phyloP scores from a whole-genome alignment of 768 basidiomycete genomes.

The Hypholoma sublateritium region DNA sequence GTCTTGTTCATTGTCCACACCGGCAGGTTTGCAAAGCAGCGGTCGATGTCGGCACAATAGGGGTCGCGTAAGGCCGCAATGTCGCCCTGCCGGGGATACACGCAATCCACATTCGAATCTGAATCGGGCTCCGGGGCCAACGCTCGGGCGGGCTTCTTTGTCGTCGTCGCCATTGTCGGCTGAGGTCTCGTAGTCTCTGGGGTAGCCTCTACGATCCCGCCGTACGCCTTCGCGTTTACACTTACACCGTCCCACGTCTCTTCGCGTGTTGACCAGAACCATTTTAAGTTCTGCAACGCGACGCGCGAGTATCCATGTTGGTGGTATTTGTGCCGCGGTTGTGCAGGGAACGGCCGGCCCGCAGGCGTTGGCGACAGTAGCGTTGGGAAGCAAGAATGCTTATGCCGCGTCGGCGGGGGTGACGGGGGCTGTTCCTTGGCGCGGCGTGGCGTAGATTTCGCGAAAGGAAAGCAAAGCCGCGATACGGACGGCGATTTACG shows the following conservation, averaged over 20 bases:
- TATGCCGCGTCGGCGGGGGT: constrained; percentile 24
- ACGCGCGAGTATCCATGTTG: constrained; percentile 67
- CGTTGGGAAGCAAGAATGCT: constrained; percentile 39
- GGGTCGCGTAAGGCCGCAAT: constrained; percentile 58
- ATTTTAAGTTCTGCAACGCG: constrained; percentile 58
- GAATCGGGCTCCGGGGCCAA: background rate
- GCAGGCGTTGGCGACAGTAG: constrained; percentile 29
- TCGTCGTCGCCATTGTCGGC: constrained; percentile 10
- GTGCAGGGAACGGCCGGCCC: constrained; percentile 23
- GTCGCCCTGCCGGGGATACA: constrained; percentile 67
- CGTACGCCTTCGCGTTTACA: constrained; percentile 3
- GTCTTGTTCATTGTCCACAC: constrained; percentile 69
- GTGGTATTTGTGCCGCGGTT: constrained; percentile 42
- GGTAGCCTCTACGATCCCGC: background rate
- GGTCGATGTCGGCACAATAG: constrained; percentile 55
- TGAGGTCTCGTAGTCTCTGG: background rate
- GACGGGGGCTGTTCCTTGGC: constrained; percentile 15
- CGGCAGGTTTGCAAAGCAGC: constrained; percentile 54
- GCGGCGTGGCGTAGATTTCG: constrained; percentile 18
- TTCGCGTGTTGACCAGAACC: constrained; percentile 59
- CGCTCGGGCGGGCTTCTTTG: constrained; percentile 3
- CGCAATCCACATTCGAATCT: constrained; percentile 34
- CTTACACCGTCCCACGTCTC: constrained; percentile 48
- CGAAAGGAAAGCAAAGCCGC: constrained; percentile 23
- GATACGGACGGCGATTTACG: constrained; percentile 24